A percentile compares a stretch with the other conserved stretches of the same genome.
phyloP scores from a whole-genome alignment of 495 filamentous ascomycete species.

The Penicillium pancosmium region DNA sequence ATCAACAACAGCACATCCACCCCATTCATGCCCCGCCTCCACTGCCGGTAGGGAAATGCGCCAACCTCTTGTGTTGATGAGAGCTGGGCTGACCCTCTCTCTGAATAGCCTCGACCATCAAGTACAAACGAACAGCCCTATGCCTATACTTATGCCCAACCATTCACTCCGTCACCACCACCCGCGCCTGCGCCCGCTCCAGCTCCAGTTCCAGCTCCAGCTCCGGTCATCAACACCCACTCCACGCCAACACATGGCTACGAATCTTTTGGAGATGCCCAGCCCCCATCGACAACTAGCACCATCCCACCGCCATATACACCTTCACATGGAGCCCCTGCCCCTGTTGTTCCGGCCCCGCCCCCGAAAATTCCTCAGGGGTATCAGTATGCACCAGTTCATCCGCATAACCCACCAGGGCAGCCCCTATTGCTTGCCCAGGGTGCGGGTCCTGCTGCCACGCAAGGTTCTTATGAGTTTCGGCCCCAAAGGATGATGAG shows the following conservation, averaged over 20 bases:
- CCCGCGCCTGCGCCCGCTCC: constrained; percentile 11
- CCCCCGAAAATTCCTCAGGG: constrained; percentile 44
- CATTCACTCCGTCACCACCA: constrained; percentile 2
- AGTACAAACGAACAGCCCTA: constrained; percentile 35
- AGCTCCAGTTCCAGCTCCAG: constrained; percentile 11
- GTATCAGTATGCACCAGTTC: constrained; percentile 29
- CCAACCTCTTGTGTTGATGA: not conserved
- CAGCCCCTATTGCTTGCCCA: constrained; percentile 27
- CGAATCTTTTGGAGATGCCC: constrained; percentile 21
- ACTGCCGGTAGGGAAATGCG: constrained; percentile 45
- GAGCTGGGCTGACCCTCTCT: constrained; percentile 5
- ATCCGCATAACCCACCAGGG: constrained; percentile 18
- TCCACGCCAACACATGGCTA: constrained; percentile 12
- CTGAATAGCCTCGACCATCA: constrained; percentile 42
- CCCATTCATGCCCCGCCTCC: constrained; percentile 42
- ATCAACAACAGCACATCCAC: constrained; percentile 42
- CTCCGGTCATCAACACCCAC: constrained; percentile 22
- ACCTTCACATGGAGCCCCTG: constrained; percentile 20
- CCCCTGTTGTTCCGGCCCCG: constrained; percentile 40
- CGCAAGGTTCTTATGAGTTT: constrained; percentile 22
- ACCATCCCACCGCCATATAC: constrained; percentile 27
- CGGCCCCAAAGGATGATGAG: constrained; percentile 12
- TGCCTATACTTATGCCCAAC: constrained; percentile 24
- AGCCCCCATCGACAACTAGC: constrained; percentile 27
- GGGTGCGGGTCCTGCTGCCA: constrained; percentile 20